Base-by-base conservation (phyloP, 2,329 filamentous ascomycete species). In the Bipolaris bicolor region DNA sequence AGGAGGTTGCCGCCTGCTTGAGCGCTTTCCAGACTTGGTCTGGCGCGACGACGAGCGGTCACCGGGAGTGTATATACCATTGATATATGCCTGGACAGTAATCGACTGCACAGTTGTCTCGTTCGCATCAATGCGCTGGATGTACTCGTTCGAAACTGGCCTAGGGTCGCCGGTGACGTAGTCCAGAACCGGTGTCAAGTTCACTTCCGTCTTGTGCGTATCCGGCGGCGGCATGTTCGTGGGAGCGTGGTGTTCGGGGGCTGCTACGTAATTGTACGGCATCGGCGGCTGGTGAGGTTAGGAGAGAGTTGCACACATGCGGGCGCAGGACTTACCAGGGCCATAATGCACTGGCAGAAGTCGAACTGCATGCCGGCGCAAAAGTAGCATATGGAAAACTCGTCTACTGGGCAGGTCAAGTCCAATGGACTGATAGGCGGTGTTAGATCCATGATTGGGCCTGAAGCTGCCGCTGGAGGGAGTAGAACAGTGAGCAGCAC, bases 31-130 rank as follows among this genome's bases (percentile, higher is more conserved):
- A 33, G 59, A 39, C 10, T 11, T 26, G 41, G 52, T 24, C 20
- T 29, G 50, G 36, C 43, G 36, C 39, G 52, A 22, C 22, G 51
- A 49, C n/a, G 61, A 49, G 9, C 71, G 66, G 55, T 75, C 70
- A 3, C 73, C 73, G 29, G 66, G 65, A 9, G 61, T 66, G 45
- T 76, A 76, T 34, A 58, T 71, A 37, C 65, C 67, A 15, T 71
- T 63, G 37, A 74, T 49, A 43, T 73, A 66, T 7, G 51, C 60
- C 36, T 67, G 63, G 1, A 76, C 61, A 5, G 73, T 75, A 49
- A 33, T 58, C 15, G 61, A 51, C 43, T 65, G 66, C 6, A 76
- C 59, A 0, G 55, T 68, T 1, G 74, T 76, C n/a, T 63, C 66
- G 29, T 75, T 62, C 6, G 57, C 55, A 20, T 75, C 60, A 1